Base-by-base conservation (phyloP, 768 basidiomycete genomes). In the Cubamyces lactineus region DNA sequence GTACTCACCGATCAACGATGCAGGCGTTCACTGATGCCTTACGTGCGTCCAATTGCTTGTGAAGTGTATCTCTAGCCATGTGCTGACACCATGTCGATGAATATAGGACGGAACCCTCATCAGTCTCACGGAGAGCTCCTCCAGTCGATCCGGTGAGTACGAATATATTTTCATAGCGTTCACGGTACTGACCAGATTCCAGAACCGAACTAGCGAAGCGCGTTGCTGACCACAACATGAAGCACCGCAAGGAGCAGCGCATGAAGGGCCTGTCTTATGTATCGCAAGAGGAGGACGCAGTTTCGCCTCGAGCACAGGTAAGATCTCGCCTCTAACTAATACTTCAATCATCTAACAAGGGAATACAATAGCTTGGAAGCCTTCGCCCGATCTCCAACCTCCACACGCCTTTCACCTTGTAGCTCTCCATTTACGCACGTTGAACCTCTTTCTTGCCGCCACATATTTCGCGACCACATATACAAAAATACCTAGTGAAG, bases 21-120 rank as follows among this genome's bases (percentile, higher is more conserved):
- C 24, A 69, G 69, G 65, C 69, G 15, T 64, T 70, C 45, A 62
- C 52, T 1, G 54, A 61, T 12, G 63, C 65, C 4, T 45, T 70
- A 13, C 52, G 66, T 67, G 49, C 45, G 66, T 59, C 30, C 7
- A 0, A 12, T 12, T 23, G 15, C 16, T 8, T 13, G 19, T 9
- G 1, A 9, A 15, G 5, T 9, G 17, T 6, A n/a, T 16, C 16
- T 8, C 0, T n/a, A 12, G 19, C 24, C 11, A 30, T 5, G 21
- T 23, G 40, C 40, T 61, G 2, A 58, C 47, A n/a, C 7, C n/a
- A 1, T 13, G 34, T 11, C 34, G 9, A 34, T 34, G 1, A 19
- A 13, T 28, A 17, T 26, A 66, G 65, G 57, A 26, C 46, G 34
- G 42, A 50, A 61, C 42, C 66, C 66, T 6, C 21, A 52, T 16